A percentile compares a stretch with the other conserved stretches of the same genome.
These are phyloP conservation scores for Dryas octopetala DNA, from an alignment of 306 rosid species.

Conservation along the genomic window DNA sequence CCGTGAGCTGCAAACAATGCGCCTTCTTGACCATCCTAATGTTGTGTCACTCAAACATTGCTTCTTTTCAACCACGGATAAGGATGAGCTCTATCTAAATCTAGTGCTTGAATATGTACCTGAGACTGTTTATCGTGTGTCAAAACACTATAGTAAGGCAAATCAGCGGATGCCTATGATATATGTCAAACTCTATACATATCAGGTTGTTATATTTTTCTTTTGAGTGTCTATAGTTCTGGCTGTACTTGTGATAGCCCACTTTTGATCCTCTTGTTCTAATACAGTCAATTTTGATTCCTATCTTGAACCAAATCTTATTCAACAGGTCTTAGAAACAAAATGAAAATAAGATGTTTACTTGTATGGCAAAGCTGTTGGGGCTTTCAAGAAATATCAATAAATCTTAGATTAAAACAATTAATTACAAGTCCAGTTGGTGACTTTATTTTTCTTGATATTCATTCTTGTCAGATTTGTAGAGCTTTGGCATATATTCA, in stretches of 20 bases:
- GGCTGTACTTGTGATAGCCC: background rate
- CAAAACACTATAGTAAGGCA: slow-evolving; percentile 68
- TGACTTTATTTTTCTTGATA: background rate
- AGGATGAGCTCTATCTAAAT: slow-evolving; percentile 73
- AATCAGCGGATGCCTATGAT: slow-evolving; percentile 72
- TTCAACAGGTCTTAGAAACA: background rate
- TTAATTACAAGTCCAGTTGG: background rate
- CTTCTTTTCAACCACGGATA: slow-evolving; percentile 68
- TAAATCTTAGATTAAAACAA: background rate
- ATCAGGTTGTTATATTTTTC: slow-evolving; percentile 44
- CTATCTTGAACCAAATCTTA: background rate
- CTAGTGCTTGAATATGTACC: slow-evolving; percentile 71
- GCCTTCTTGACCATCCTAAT: slow-evolving; percentile 76
- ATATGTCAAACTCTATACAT: slow-evolving; percentile 66
- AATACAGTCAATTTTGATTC: background rate
- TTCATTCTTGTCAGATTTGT: slow-evolving; percentile 48
- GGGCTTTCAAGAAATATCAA: background rate
- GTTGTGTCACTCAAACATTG: slow-evolving; percentile 70
- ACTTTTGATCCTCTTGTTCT: background rate
- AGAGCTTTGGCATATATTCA: slow-evolving; percentile 74
- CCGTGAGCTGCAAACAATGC: slow-evolving; percentile 75
- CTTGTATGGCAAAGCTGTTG: background rate
- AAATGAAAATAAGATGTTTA: background rate
- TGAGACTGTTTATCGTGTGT: slow-evolving; percentile 66
- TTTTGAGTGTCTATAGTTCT: background rate